Base-by-base conservation (phyloP, 1,284 basidiomycete genomes). In the Apiotrichum montevideense region DNA sequence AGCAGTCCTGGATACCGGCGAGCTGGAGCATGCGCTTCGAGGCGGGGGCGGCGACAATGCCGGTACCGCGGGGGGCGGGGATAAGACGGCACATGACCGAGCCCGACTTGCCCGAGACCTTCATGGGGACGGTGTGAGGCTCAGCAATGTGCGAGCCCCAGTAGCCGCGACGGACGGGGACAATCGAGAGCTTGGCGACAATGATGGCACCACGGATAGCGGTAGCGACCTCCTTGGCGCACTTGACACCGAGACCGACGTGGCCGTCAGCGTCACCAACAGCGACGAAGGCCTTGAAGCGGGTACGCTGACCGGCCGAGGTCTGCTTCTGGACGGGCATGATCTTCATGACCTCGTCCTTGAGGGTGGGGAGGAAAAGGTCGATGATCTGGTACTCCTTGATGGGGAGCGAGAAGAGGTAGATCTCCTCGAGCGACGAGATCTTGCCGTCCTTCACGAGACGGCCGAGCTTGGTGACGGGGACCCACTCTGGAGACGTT, bases 251-350 rank as follows among this genome's bases (percentile, higher is more conserved):
- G 74, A 99, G 87, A 77, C 95, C 96, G 72, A 99, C 92, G 79
- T 98, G 96, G 58, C 70, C 96, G 76, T 98, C 91, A 71, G 85
- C 90, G 81, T 98, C 96, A 78, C 96, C 96, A 74, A 99, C 96
- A 63, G 96, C 96, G 73, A 98, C 96, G 80, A 98, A 98, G 40
- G 96, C 95, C 84, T 99, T 98, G 87, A 99, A 99, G 66, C 95
- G 89, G 64, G 96, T 99, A 72, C 96, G 91, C 81, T 99, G 96
- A 80, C 96, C 96, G 72, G 96, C 96, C 75, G 92, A 93, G 63
- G 96, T 99, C 81, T 99, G 96, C 82, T 99, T 99, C 82, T 98
- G 96, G 62, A 99, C 96, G 70, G 96, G 96, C 88, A 93, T 94
- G 79, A 99, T 98, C 80, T 95, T 96, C 96, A 99, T 98, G 68